These are phyloP conservation scores for Euphorbia pulcherrima DNA, from an alignment of 345 rosid species.

Conservation along the genomic window DNA sequence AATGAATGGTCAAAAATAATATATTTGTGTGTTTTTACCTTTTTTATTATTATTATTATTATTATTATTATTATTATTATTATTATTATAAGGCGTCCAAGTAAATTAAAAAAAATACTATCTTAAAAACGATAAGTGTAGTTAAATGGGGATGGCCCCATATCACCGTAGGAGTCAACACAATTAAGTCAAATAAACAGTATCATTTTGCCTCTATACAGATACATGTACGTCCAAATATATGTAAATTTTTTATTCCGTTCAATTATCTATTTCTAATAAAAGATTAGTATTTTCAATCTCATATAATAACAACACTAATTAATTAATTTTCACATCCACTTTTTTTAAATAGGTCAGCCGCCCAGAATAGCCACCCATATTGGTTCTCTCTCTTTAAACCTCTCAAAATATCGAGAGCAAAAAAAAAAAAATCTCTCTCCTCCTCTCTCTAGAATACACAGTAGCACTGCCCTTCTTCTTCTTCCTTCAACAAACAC, in stretches of 20 bases:
- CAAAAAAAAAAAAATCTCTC: slow-evolving; percentile 34
- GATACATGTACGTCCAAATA: neutral
- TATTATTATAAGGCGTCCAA: too few species aligned
- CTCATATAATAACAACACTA: too few species aligned
- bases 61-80: neutral
- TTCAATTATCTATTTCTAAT: neutral
- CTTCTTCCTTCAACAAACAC: slow-evolving; percentile 11
- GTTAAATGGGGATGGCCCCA: slow-evolving; percentile 14
- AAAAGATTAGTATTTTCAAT: neutral
- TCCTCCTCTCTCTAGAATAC: slow-evolving; percentile 23
- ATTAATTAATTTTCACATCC: neutral
- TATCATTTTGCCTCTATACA: slow-evolving; percentile 7
- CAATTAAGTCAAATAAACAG: slow-evolving; percentile 8
- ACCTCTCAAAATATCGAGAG: slow-evolving; percentile 48
- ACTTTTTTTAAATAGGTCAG: slow-evolving; percentile 53
- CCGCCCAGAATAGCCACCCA: slow-evolving; percentile 85
- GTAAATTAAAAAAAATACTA: neutral
- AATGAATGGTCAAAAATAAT: too few species aligned
- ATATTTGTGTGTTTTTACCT: too few species aligned
- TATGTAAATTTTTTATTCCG: neutral
- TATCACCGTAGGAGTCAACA: slow-evolving; percentile 18
- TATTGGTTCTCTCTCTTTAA: slow-evolving; percentile 20
- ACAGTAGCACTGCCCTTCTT: slow-evolving; percentile 25
- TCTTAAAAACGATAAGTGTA: neutral
- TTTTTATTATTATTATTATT: too few species aligned